Evolutionary conservation across 805 yeast genomes (phyloP), one percentile per base, ranked within the genome.

Genomic region (Starmerella etchellsii): DNA sequence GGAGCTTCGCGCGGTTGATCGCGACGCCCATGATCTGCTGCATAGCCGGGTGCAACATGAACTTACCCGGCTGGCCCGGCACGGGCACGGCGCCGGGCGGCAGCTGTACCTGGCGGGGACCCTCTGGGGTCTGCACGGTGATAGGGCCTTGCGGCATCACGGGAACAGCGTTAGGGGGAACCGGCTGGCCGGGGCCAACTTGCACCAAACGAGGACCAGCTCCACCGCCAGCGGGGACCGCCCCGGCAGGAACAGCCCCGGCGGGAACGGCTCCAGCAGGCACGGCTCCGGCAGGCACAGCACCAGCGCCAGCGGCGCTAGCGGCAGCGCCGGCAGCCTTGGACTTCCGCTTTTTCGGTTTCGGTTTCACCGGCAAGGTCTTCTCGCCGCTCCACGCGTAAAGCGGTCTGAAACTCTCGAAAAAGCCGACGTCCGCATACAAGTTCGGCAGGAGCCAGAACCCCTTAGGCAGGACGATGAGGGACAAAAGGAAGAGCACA

Each of bases 381-480:
- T 47, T 57, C 43, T 48, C 52, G 28, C 70, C 79, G 49, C 78
- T 83, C 81, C 85, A 85, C 3, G 76, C 91, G 56, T 81, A 91
- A n/a, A 78, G 51, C 3, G 98, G 98, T 50, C 70, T 70, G 66
- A 91, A 91, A 66, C 94, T 81, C 44, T 88, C 97, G 45, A 88
- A 56, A 48, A 91, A 80, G 20, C 96, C 95, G 53, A 93, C 87
- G 57, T 91, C 98, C 47, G 78, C 98, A 62, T 87, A 91, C 56
- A 91, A 68, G 58, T 88, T 88, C 42, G 98, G 98, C 70, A 84
- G 88, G 35, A 91, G 59, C 98, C 98, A 91, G 58, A 91, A 70
- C n/a, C 94, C 94, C 32, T 75, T 74, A 7, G 75, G 72, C 42
- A 70, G 63, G 1, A 72, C 61, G 36, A 78, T 63, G 49, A 71